Conservation (phyloP, 2,329 filamentous ascomycete genomes). For the Trichoderma breve region DNA sequence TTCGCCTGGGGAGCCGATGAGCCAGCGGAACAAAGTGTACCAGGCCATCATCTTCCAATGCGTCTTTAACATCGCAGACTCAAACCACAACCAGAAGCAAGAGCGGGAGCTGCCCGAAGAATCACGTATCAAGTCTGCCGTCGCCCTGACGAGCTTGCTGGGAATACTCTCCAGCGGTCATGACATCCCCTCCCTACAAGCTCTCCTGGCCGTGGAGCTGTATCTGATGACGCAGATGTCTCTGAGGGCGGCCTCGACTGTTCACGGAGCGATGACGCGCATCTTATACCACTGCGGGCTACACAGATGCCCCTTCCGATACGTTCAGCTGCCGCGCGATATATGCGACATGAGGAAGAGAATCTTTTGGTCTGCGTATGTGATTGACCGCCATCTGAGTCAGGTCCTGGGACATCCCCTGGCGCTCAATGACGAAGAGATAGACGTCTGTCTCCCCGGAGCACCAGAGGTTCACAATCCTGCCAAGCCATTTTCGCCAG, state of each 20-base stretch:
- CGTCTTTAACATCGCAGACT: constrained; percentile 16
- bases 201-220: constrained; percentile 14
- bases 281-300: constrained; percentile 16
- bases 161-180: constrained; percentile 16
- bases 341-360: constrained; percentile 17
- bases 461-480: constrained; percentile 7
- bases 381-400: constrained; percentile 14
- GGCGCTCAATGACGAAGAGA: constrained; percentile 11
- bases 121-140: constrained; percentile 7
- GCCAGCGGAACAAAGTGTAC: constrained; percentile 13
- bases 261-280: constrained; percentile 14
- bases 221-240: constrained; percentile 18
- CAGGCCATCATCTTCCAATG: constrained; percentile 18
- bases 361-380: constrained; percentile 16
- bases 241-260: constrained; percentile 11
- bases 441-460: constrained; percentile 11
- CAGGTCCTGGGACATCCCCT: constrained; percentile 10
- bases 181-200: constrained; percentile 13
- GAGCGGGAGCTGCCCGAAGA: constrained; percentile 11
- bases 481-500: neutral
- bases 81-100: constrained; percentile 13
- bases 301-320: constrained; percentile 15
- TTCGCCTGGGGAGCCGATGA: constrained; percentile 6
- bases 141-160: constrained; percentile 7
- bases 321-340: constrained; percentile 12